phyloP scores from a whole-genome alignment of 1,284 basidiomycete genomes.

The Cutaneotrichosporon mucoides region DNA sequence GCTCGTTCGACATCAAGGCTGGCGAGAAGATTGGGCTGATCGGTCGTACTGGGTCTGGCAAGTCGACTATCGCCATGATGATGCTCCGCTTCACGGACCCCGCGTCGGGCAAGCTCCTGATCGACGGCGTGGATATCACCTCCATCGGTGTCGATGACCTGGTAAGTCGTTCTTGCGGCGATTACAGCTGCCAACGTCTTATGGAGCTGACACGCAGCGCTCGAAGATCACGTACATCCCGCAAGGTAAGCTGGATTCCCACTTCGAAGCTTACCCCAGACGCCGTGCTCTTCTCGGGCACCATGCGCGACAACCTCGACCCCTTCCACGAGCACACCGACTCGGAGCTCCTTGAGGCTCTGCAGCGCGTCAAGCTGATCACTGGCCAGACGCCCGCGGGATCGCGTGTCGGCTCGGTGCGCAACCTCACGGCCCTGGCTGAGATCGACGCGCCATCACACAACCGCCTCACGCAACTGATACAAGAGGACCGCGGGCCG shows the following conservation, averaged over 20 bases:
- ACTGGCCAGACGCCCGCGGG: constrained; percentile 7
- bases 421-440: neutral
- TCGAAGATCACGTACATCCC: constrained; percentile 51
- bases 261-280: constrained; percentile 41
- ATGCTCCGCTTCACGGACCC: constrained; percentile 87
- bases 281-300: constrained; percentile 81
- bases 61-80: constrained; percentile 70
- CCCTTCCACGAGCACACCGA: constrained; percentile 82
- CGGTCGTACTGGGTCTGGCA: constrained; percentile 49
- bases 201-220: constrained; percentile 18
- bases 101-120: constrained; percentile 66
- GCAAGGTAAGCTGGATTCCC: constrained; percentile 34
- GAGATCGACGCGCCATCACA: neutral
- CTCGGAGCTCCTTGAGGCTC: constrained; percentile 59
- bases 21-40: constrained; percentile 68
- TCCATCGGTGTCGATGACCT: constrained; percentile 81
- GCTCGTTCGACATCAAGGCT: constrained; percentile 67
- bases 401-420: neutral
- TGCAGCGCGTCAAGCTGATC: constrained; percentile 45
- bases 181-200: too few relatives aligned
- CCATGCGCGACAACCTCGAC: constrained; percentile 79
- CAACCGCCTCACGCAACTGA: neutral
- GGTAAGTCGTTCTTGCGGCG: neutral
- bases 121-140: constrained; percentile 86
- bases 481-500: neutral